These are phyloP conservation scores for Daldinia bambusicola DNA, from an alignment of 495 filamentous ascomycete species.

Conservation along the genomic window DNA sequence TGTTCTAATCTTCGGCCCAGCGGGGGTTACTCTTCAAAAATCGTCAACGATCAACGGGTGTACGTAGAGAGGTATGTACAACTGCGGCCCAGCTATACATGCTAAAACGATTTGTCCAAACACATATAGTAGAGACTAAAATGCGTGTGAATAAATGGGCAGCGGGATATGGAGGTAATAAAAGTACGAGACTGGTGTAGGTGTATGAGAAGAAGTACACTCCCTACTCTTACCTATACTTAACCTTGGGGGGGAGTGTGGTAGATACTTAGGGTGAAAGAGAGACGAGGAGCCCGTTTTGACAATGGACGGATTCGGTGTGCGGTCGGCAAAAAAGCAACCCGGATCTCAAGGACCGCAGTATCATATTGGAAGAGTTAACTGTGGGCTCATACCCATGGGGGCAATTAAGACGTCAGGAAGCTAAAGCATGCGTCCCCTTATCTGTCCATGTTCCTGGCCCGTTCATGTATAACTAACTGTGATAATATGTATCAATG, in stretches of 20 bases:
- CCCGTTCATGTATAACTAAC: slow-evolving; percentile 18
- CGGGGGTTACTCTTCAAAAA: not conserved
- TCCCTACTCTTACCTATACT: slow-evolving; percentile 6
- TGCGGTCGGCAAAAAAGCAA: not conserved
- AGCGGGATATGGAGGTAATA: not conserved
- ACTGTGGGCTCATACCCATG: not conserved
- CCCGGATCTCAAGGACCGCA: not conserved
- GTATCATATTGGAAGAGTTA: not conserved
- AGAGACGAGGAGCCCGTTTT: slow-evolving; percentile 2
- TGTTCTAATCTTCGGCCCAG: not conserved
- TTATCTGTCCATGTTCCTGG: no score
- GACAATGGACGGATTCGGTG: not conserved
- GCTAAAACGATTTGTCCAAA: not conserved
- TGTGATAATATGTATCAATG: slow-evolving; percentile 8
- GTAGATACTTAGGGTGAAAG: not conserved
- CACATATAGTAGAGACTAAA: not conserved
- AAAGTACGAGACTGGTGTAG: not conserved
- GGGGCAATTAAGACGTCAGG: slow-evolving; percentile 26
- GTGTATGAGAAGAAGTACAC: not conserved
- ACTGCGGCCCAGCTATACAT: slow-evolving; percentile 7
- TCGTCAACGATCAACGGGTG: slow-evolving; percentile 15
- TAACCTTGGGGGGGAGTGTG: slow-evolving; percentile 13
- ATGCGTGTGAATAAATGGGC: not conserved
- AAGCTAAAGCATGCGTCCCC: slow-evolving; percentile 7
- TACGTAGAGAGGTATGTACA: slow-evolving; percentile 24